These are phyloP conservation scores for Rubroshorea leprosula DNA, from an alignment of 345 rosid species.

Conservation along the genomic window DNA sequence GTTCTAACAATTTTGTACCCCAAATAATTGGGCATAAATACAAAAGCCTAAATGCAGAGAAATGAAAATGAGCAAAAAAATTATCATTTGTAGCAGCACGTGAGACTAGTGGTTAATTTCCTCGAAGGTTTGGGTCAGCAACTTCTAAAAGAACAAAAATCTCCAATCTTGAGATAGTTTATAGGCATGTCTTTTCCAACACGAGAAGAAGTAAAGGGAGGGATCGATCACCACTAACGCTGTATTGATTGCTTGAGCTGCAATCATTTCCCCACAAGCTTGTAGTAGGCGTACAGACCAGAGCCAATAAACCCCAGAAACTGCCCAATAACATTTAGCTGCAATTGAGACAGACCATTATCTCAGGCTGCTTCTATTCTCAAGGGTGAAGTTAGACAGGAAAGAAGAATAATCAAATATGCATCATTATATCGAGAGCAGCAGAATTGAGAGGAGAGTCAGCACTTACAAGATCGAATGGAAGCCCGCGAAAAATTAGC, in stretches of 20 bases:
- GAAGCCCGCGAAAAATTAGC: constrained; percentile 89
- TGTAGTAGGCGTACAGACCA: constrained; percentile 82
- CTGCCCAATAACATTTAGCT: constrained; percentile 91
- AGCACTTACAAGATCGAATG: constrained; percentile 79
- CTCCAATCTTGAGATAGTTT: neutral
- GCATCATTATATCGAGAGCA: neutral
- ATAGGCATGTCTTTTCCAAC: neutral
- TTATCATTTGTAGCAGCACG: neutral
- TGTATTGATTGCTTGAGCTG: neutral
- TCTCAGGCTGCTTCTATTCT: too few relatives aligned
- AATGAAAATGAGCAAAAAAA: neutral
- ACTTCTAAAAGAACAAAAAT: neutral
- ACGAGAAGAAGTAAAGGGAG: neutral
- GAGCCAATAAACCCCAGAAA: constrained; percentile 86
- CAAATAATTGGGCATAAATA: neutral
- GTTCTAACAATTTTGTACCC: neutral
- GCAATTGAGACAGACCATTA: constrained; percentile 24
- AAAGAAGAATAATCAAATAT: neutral
- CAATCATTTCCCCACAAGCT: constrained; percentile 61
- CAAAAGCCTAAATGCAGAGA: neutral
- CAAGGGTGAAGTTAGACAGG: constrained; percentile 1
- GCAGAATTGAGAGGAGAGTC: neutral
- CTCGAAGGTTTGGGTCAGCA: neutral
- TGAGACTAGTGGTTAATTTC: neutral
- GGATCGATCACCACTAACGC: neutral